Base-by-base conservation (phyloP, 805 yeast genomes). In the Pichia rugopelliculosa region DNA sequence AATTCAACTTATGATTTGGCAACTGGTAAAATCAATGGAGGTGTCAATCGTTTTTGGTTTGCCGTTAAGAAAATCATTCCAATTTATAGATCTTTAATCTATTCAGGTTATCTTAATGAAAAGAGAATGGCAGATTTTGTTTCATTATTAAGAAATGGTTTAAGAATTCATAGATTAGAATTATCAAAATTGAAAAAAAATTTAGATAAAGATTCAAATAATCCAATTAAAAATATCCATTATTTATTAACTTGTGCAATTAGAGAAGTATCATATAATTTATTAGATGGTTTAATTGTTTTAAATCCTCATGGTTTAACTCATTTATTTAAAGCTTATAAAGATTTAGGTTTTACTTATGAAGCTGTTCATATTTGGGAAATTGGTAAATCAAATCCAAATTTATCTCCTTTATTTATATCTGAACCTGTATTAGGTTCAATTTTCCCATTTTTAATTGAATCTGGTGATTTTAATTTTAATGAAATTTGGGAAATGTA, bases 331-430 rank as follows among this genome's bases (percentile, higher is more conserved):
- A 76, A 80, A 23, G 76, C 81, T 12, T 75, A 76, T 57, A 76
- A 77, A 58, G 87, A 82, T 59, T 72, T 79, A 52, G 73, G 76
- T 42, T 70, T 81, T 49, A 73, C 76, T 41, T 72, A 76, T 45
- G 89, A 84, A 62, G 82, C 86, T 44, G 75, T 84, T 41, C 72
- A 75, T 50, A 72, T 82, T 50, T 85, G 93, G 93, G 84, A 82
- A 56, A 65, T 73, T 18, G 83, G 83, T 26, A 78, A 76, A 53
- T 71, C 72, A 55, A 71, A 67, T 50, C 64, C 68, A 4, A 53
- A 59, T 5, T 61, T 67, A 41, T 66, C 77, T 55, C 50, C 59
- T 36, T 61, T 75, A 18, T 84, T 79, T 63, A 70, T 84, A 49
- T 73, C 75, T 39, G 85, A 84, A 58, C 75, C 77, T 52, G 83